Percentiles rank a stretch among this genome's conserved stretches.
These are phyloP conservation scores for Globisporangium camurandrum DNA, from an alignment of 352 stramenopile genomes.

Conservation along the genomic window DNA sequence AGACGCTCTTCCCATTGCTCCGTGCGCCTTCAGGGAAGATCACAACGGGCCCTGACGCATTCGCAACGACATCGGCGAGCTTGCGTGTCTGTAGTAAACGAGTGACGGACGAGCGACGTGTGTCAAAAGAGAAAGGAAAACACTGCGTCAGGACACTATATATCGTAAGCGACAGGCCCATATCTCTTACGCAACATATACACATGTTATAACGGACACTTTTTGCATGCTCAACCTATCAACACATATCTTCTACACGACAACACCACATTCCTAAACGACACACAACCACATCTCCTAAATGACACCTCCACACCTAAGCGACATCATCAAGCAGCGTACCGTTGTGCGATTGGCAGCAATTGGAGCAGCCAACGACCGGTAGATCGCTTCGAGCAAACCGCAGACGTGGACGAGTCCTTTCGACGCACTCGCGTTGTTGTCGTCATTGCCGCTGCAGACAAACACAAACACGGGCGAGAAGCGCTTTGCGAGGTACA, in stretches of 20 bases:
- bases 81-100: conserved; percentile 26
- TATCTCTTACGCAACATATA: too few species aligned
- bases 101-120: too few species aligned
- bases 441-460: conserved; percentile 37
- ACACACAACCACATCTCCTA: not conserved
- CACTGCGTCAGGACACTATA: too few species aligned
- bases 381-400: conserved; percentile 56
- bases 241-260: not conserved
- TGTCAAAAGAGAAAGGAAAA: too few species aligned
- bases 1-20: conserved; percentile 73
- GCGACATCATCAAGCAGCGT: not conserved
- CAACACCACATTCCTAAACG: not conserved
- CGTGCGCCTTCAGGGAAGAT: conserved; percentile 70
- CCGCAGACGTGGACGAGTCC: conserved; percentile 58
- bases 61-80: conserved; percentile 59
- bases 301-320: not conserved
- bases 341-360: conserved; percentile 27
- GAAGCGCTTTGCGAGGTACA: conserved; percentile 71
- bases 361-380: conserved; percentile 41
- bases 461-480: conserved; percentile 75
- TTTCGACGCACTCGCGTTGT: conserved; percentile 37
- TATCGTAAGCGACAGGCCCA: too few species aligned
- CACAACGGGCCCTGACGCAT: conserved; percentile 53
- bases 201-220: not conserved
- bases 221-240: not conserved